Evolutionary conservation across 2,329 filamentous ascomycete genomes (phyloP).

Genomic region (Colletotrichum sp.): DNA sequence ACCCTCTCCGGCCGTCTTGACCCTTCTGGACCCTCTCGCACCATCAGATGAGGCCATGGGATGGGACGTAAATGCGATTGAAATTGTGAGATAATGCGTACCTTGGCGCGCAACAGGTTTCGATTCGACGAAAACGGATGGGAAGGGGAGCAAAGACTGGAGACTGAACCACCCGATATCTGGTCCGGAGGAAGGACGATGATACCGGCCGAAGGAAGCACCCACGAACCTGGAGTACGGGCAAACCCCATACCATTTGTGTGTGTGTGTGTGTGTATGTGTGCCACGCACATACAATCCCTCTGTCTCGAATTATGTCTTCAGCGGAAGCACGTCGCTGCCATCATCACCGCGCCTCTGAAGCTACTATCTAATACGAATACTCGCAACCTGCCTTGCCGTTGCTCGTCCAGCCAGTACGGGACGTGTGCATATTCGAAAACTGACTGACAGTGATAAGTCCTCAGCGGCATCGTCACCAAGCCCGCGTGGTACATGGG

Average conservation of each 20-base stretch:
- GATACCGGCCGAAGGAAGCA: not conserved
- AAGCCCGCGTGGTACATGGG: not conserved
- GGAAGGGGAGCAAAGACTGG: not conserved
- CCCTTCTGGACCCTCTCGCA: not conserved
- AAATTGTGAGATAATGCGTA: not conserved
- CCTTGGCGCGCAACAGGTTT: not conserved
- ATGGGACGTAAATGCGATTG: not conserved
- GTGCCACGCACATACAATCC: not conserved
- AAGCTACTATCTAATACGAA: not conserved
- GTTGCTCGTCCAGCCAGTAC: not conserved
- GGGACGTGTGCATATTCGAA: not conserved
- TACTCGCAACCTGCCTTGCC: not conserved
- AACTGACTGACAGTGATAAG: not conserved
- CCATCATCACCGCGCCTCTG: not conserved
- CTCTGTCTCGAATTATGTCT: not conserved
- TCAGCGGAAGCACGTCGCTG: not conserved
- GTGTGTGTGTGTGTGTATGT: not conserved
- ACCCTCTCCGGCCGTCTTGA: not conserved
- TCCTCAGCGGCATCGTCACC: not conserved
- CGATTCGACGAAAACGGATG: not conserved
- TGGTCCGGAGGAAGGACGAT: not conserved
- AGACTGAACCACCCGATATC: not conserved
- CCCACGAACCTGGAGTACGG: not conserved
- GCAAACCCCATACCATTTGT: not conserved
- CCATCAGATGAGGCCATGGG: slow-evolving; percentile 2